Conservation (phyloP, 2,329 filamentous ascomycete genomes). For the Iodosphaeria phyllophila region DNA sequence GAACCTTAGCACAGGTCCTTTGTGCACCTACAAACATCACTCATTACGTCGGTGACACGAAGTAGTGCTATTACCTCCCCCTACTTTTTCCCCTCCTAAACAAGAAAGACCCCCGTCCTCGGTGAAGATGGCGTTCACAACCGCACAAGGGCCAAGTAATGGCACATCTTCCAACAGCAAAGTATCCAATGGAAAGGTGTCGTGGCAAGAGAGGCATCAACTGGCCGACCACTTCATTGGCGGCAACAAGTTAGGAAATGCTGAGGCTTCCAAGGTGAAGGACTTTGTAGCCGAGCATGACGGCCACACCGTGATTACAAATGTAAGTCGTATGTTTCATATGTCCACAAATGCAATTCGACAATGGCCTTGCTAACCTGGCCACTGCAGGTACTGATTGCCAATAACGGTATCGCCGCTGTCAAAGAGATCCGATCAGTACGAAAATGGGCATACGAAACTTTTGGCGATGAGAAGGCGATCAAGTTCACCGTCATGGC, state of each 20-base stretch:
- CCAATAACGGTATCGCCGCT: conserved; percentile 98
- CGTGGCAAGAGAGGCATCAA: conserved; percentile 65
- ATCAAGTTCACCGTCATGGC: conserved; percentile 99
- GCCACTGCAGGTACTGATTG: conserved; percentile 65
- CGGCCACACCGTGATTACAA: conserved; percentile 96
- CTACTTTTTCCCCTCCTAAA: no score
- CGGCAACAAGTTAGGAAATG: conserved; percentile 71
- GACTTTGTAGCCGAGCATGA: conserved; percentile 83
- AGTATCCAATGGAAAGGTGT: conserved; percentile 36
- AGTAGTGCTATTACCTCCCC: no score
- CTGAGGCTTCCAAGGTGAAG: conserved; percentile 73
- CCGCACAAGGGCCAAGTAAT: conserved; percentile 17
- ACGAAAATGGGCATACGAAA: conserved; percentile 99
- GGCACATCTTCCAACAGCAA: conserved; percentile 24
- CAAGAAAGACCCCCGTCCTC: no score
- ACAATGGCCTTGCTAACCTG: conserved; percentile 2
- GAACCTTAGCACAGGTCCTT: no score
- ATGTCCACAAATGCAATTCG: not conserved
- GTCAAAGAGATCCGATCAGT: conserved; percentile 99
- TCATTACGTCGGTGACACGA: no score
- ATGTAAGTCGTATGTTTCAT: conserved; percentile 38
- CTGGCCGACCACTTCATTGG: conserved; percentile 91
- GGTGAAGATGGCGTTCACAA: no score
- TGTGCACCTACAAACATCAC: no score
- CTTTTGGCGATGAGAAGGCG: conserved; percentile 91